Percentiles rank a stretch among this genome's conserved stretches.
Evolutionary conservation across 345 rosid species (phyloP).

Genomic region (Corymbia maculata): DNA sequence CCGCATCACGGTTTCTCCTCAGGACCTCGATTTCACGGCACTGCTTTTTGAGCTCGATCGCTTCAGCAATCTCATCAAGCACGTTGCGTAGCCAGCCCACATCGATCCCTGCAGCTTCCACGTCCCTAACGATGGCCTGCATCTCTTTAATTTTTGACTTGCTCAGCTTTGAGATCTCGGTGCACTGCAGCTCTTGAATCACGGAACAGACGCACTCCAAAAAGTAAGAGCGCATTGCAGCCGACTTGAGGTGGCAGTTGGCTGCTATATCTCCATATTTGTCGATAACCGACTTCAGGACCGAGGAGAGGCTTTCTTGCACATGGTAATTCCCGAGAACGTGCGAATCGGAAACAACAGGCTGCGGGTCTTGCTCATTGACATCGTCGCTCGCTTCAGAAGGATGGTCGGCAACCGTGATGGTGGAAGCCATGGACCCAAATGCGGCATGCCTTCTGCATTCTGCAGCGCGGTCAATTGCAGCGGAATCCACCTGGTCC

Average conservation of each 20-base stretch:
- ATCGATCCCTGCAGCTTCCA: slow-evolving; percentile 55
- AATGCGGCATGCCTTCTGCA: background rate
- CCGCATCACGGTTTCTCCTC: slow-evolving; percentile 19
- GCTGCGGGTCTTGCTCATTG: slow-evolving; percentile 20
- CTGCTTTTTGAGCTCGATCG: slow-evolving; percentile 30
- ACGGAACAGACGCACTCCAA: slow-evolving; percentile 61
- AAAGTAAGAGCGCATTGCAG: slow-evolving; percentile 49
- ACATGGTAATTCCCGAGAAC: slow-evolving; percentile 61
- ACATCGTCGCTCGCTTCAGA: slow-evolving; percentile 29
- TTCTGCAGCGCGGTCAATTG: background rate
- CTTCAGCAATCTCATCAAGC: slow-evolving; percentile 39
- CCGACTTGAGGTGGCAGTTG: slow-evolving; percentile 50
- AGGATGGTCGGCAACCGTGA: slow-evolving; percentile 20
- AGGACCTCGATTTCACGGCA: slow-evolving; percentile 20
- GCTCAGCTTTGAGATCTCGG: slow-evolving; percentile 36
- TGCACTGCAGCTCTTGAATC: slow-evolving; percentile 52
- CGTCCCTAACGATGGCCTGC: slow-evolving; percentile 63
- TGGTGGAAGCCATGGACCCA: slow-evolving; percentile 13
- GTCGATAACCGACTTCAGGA: slow-evolving; percentile 35
- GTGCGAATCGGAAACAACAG: slow-evolving; percentile 39
- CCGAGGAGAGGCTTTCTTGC: slow-evolving; percentile 29
- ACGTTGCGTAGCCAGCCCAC: slow-evolving; percentile 49
- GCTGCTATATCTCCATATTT: slow-evolving; percentile 79
- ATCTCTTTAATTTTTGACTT: slow-evolving; percentile 56
- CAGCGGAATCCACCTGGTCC: background rate